Evolutionary conservation across 1,139 yeast species (phyloP), one percentile per base, ranked within the genome.

Genomic region (Candida smagusa): DNA sequence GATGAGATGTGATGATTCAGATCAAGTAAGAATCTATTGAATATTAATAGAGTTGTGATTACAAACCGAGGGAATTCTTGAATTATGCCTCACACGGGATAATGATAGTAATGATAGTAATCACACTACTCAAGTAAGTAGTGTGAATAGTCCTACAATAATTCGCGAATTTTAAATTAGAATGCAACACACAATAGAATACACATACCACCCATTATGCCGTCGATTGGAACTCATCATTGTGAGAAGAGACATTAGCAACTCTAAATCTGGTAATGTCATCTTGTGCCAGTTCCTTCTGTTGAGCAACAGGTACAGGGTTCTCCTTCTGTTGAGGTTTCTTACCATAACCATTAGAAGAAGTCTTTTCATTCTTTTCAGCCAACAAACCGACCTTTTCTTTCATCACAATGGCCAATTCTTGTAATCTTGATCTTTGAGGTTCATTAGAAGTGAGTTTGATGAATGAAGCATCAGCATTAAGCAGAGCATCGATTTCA

Each of bases 351-450:
- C 90, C 90, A 52, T 87, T 85, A 35, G 86, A 77, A 43, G 87
- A 83, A 38, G 88, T 77, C 63, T 88, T 81, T 64, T 87, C 96
- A 57, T 87, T 87, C 71, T 87, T 81, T 61, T 88, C 96, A 38
- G 85, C 77, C 49, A 88, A 75, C 56, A 83, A 80, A 43, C 78
- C 79, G 36, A 86, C 87, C 74, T 87, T 89, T 52, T 92, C 97
- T 50, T 90, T 85, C 69, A 94, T 75, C 38, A 84, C 79, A 49
- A 88, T 74, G 16, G 97, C 95, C 58, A 90, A 78, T 58, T 84
- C 90, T 72, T 92, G 97, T 62, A 92, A 75, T 60, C 82, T 84
- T 44, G 94, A 75, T 54, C 89, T 77, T 58, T 86, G 96, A 40
- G 82, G 86, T 49, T 86, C 94, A 53, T 77, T 80, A 44, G 81